These are phyloP conservation scores for Geotrichum histeridarum DNA, from an alignment of 1,139 yeast species.

Conservation along the genomic window DNA sequence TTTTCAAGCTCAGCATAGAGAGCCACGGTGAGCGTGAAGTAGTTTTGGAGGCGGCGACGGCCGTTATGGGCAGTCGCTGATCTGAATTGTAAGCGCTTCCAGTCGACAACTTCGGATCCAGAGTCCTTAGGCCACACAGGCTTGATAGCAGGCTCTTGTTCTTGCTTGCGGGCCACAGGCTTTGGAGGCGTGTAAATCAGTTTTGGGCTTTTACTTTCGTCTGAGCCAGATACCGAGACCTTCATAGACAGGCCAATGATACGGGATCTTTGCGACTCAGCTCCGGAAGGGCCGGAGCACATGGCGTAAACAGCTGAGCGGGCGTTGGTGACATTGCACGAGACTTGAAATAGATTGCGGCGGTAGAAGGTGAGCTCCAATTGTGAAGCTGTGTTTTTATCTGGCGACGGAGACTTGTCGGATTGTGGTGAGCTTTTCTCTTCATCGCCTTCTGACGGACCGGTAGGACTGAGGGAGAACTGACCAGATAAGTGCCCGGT, in stretches of 20 bases:
- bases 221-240: constrained; percentile 29
- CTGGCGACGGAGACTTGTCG: background rate
- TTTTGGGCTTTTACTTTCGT: constrained; percentile 27
- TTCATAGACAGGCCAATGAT: constrained; percentile 31
- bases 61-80: constrained; percentile 64
- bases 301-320: constrained; percentile 30
- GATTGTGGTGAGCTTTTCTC: background rate
- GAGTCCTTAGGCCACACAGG: constrained; percentile 29
- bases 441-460: background rate
- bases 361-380: constrained; percentile 33
- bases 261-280: constrained; percentile 24
- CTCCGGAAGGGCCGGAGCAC: constrained; percentile 24
- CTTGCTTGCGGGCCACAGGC: constrained; percentile 19
- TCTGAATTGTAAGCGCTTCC: constrained; percentile 48
- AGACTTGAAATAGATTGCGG: constrained; percentile 33
- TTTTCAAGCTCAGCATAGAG: constrained; percentile 38
- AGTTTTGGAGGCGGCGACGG: constrained; percentile 53
- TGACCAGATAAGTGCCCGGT: constrained; percentile 9
- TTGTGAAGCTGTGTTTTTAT: background rate
- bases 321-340: constrained; percentile 30
- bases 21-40: constrained; percentile 47
- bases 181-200: constrained; percentile 32
- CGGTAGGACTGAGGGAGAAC: constrained; percentile 9
- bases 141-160: constrained; percentile 30
- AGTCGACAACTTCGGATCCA: constrained; percentile 34